phyloP scores from a whole-genome alignment of 345 rosid genomes.

The rapeseed (Brassica napus) region DNA sequence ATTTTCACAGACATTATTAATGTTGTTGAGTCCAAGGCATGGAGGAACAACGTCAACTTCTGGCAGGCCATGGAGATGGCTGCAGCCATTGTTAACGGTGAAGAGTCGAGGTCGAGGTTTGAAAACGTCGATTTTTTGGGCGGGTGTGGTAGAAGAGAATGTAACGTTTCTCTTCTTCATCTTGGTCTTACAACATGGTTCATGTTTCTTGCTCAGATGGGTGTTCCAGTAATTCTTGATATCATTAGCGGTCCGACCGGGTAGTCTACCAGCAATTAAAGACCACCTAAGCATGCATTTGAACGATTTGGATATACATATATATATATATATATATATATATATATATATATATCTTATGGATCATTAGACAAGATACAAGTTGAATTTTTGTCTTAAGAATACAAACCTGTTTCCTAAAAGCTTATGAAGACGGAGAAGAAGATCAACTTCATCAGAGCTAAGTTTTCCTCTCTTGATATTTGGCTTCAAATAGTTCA shows the following conservation, averaged over 20 bases:
- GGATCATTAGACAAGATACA: not conserved
- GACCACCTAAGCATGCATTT: not conserved
- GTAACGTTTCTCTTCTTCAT: not conserved
- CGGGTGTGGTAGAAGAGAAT: not conserved
- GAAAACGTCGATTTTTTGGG: not conserved
- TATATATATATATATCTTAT: not conserved
- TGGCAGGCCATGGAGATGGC: not conserved
- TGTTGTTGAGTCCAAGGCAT: not conserved
- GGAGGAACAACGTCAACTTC: not conserved
- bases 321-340: not conserved
- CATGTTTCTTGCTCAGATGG: not conserved
- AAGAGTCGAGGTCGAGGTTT: not conserved
- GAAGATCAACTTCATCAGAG: not conserved
- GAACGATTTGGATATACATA: not conserved
- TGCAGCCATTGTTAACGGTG: not conserved
- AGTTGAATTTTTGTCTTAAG: not conserved
- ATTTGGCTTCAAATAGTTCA: not conserved
- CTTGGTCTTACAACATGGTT: not conserved
- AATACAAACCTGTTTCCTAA: not conserved
- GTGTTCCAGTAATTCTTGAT: not conserved
- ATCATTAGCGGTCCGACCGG: not conserved
- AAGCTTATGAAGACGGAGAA: not conserved
- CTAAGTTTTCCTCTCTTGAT: not conserved
- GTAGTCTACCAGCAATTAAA: not conserved
- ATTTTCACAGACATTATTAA: not conserved